Evolutionary conservation across 805 yeast species (phyloP), one percentile per base, ranked within the genome.

Genomic region (Yarrowia sp.): DNA sequence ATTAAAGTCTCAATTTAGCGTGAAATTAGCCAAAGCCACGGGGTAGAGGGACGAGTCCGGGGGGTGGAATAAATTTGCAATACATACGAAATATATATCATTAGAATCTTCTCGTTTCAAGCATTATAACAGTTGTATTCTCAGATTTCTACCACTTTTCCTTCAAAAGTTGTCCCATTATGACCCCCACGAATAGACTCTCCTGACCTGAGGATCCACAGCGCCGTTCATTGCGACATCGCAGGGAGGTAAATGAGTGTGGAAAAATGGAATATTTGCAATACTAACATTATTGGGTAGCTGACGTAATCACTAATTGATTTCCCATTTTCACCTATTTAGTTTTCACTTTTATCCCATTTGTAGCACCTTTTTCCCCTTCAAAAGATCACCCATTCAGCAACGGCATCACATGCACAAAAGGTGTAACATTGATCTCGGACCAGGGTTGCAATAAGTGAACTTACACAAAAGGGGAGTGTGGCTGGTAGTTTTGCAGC

Each of bases 381-480:
- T 1, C 38, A 0, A 24, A 12, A 1, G 53, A 49, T 49, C 39
- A 10, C 10, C 53, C 39, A n/a, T 49, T 30, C 38, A 15, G 20
- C 13, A 52, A 52, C 56, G 56, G 33, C 56, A 36, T 52, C 56
- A 52, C 56, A 52, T 52, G 56, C 56, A 34, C 56, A 36, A 17
- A 52, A n/a, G 33, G 56, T 50, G 55, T 52, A 36, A 52, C 56
- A 52, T 52, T 52, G 56, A 19, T n/a, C 6, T 3, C 9, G 20
- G 30, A 43, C 24, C 24, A 10, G 47, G 44, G 47, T 13, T 46
- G 3, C 34, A 19, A 24, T 6, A 9, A 36, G 38, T 36, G 38
- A 12, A 36, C 13, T 4, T 36, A 36, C 13, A 36, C 38, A 24
- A 7, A 24, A 1, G 6, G 30, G 30, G 30, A 24, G 30, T 24